Base-by-base conservation (phyloP, 2,329 filamentous ascomycete species). In the Zarea fungicola region DNA sequence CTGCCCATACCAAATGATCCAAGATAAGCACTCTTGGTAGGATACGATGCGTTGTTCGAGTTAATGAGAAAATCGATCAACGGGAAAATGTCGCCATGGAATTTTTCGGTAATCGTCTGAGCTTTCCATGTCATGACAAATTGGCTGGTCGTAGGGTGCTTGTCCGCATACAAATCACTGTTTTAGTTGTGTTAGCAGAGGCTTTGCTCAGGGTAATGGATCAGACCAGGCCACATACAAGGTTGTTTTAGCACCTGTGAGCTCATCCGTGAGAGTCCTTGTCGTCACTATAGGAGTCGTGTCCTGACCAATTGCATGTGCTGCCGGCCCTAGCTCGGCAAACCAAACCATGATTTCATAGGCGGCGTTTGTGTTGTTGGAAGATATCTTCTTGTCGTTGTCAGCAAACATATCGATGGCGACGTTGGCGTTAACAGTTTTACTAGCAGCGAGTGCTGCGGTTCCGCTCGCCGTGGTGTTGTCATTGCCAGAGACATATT, bases 261-360 rank as follows among this genome's bases (percentile, higher is more conserved):
- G 70, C 21, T 72, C 62, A 2, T 79, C 21, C 0, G 57, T 63
- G 49, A 66, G 31, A 29, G 14, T 1, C 23, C 23, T 58, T 0
- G 61, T 72, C 3, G 62, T 56, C 1, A 69, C 51, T 0, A 61
- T 52, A 6, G 65, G 66, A 0, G 44, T 47, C 26, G 59, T 42
- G 2, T 54, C 48, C 1, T 63, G 58, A 35, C 77, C 77, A 52
- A 79, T 68, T 22, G 76, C 73, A 52, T 76, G 68, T 1, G 76
- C 70, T 2, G 70, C 62, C 2, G 60, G 14, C 3, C 76, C 77
- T 40, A 73, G 72, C 4, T 64, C 62, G 3, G 69, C 76, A 52
- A 81, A 71, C 76, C 75, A 80, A 29, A 81, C 69, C 76, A 80
- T 80, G 62, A 81, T 66, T 64, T 81, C 78, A 62, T 71, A 75